These are phyloP conservation scores for Phytophthora litchii DNA, from an alignment of 352 stramenopile genomes.

Conservation along the genomic window DNA sequence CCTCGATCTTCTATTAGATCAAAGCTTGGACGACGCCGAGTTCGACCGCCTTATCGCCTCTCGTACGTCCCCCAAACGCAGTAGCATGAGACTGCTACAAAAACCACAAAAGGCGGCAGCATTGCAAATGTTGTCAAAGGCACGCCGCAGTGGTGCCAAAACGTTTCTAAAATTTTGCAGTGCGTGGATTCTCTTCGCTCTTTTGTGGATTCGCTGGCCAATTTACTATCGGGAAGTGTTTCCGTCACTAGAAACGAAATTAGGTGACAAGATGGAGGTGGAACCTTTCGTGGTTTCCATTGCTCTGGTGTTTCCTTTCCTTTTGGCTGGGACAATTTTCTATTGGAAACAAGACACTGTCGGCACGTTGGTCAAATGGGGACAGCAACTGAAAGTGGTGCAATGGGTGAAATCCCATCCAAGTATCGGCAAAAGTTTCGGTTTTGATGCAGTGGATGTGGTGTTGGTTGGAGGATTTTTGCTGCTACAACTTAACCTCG, in stretches of 20 bases:
- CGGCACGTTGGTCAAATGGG: slow-evolving; percentile 15
- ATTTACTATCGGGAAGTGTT: slow-evolving; percentile 44
- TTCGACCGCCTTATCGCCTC: slow-evolving; percentile 25
- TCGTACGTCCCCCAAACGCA: slow-evolving; percentile 12
- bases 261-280: slow-evolving; percentile 50
- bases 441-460: slow-evolving; percentile 60
- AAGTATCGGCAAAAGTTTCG: slow-evolving; percentile 20
- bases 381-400: slow-evolving; percentile 20
- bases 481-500: slow-evolving; percentile 64
- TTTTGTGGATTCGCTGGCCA: slow-evolving; percentile 60
- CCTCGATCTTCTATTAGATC: slow-evolving; percentile 25
- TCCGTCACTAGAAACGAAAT: slow-evolving; percentile 26
- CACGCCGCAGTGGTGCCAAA: slow-evolving; percentile 18
- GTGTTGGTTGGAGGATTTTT: slow-evolving; percentile 47
- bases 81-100: slow-evolving; percentile 24
- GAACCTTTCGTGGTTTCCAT: slow-evolving; percentile 49
- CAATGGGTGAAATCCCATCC: slow-evolving; percentile 37
- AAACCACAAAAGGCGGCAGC: slow-evolving; percentile 29
- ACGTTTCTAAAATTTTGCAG: slow-evolving; percentile 18
- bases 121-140: slow-evolving; percentile 28
- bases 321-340: slow-evolving; percentile 42
- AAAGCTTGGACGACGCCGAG: slow-evolving; percentile 24
- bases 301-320: slow-evolving; percentile 48
- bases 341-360: slow-evolving; percentile 41
- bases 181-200: slow-evolving; percentile 41